Evolutionary conservation across 1,284 basidiomycete genomes (phyloP).

Genomic region (Microbotryum saponariae): DNA sequence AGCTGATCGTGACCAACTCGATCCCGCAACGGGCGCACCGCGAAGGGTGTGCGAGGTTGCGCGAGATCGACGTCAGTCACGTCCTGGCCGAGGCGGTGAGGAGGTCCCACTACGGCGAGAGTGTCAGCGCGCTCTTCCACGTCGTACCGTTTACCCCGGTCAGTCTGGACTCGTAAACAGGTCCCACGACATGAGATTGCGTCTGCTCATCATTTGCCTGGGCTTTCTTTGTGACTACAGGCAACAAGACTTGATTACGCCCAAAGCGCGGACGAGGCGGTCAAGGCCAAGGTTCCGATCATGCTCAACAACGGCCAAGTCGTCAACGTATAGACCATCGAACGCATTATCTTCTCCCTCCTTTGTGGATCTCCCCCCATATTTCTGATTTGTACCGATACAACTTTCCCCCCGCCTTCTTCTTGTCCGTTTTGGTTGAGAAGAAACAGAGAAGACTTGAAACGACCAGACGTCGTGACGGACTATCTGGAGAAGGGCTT

Average conservation of each 20-base stretch:
- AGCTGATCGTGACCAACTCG: slow-evolving; percentile 97
- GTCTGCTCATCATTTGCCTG: neutral
- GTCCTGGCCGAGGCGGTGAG: slow-evolving; percentile 96
- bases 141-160: slow-evolving; percentile 4
- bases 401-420: too few relatives aligned
- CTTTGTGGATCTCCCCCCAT: too few relatives aligned
- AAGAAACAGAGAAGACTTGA: too few relatives aligned
- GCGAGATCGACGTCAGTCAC: slow-evolving; percentile 90
- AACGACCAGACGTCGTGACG: too few relatives aligned
- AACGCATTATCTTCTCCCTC: neutral
- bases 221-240: neutral
- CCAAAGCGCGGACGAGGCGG: slow-evolving; percentile 2
- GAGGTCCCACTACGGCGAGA: slow-evolving; percentile 52
- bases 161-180: neutral
- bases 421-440: too few relatives aligned
- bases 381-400: too few relatives aligned
- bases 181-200: too few relatives aligned
- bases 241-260: slow-evolving; percentile 2
- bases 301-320: neutral
- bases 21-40: slow-evolving; percentile 81
- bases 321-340: neutral
- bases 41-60: slow-evolving; percentile 71
- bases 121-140: slow-evolving; percentile 11
- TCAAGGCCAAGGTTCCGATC: neutral
- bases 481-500: too few relatives aligned